Evolutionary conservation across 768 basidiomycete genomes (phyloP), one percentile per base, ranked within the genome.

Genomic region (Xerocomus potaroensis): DNA sequence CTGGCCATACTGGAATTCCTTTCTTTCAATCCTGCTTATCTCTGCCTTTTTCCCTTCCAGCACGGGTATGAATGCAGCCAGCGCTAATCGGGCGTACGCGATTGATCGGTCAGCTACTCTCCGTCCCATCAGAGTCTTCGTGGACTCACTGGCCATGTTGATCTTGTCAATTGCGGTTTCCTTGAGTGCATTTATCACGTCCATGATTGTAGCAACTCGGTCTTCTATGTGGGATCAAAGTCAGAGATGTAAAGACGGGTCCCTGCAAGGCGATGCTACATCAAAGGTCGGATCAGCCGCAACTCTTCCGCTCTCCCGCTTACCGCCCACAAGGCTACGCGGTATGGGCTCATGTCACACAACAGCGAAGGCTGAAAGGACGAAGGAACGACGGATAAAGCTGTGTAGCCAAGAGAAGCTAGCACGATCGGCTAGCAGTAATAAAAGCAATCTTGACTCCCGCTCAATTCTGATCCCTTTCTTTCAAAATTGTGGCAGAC

Each of bases 1-100:
- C 27, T 54, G 41, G 2, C 82, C 81, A 54, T 80, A 86, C 41
- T 73, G 64, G 66, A 84, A 82, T 1, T 79, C 78, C 56, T 72
- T 75, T 37, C 69, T 64, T 3, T 77, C 69, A n/a, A 76, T 68
- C 39, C 67, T 64, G 15, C 69, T 55, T 31, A 86, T 84, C 8
- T 71, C 63, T 3, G 60, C 57, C 8, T 72, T 72, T 10, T 72
- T 74, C 18, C 69, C 63, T 49, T 79, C 73, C 9, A 84, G 62
- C 9, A 80, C 49, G 1, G 78, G 79, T 14, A 69, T 59, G 43
- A 83, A 78, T 1, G 73, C 73, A 14, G 63, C 62, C 31, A 71
- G 56, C 19, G 80, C 81, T 83, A 50, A 14, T 40, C 41, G n/a
- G n/a, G n/a, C n/a, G n/a, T n/a, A n/a, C n/a, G n/a, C n/a, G n/a